Percentiles rank a stretch among this genome's conserved stretches.
Conservation (phyloP, 2,329 filamentous ascomycete species). For the Pseudogymnoascus sp. region DNA sequence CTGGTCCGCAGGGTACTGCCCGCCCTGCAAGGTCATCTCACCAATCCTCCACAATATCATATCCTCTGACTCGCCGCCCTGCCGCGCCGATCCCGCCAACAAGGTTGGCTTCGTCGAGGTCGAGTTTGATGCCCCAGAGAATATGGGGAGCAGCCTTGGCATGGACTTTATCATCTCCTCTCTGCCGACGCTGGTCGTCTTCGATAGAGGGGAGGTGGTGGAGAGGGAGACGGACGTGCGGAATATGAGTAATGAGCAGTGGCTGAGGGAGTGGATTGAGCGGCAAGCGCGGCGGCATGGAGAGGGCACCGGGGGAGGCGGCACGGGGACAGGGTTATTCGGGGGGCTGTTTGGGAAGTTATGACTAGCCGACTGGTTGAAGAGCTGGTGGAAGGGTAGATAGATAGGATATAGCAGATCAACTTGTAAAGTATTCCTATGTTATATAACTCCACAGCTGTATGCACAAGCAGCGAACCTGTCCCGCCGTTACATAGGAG, state of each 20-base stretch:
- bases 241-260: constrained; percentile 40
- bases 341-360: constrained; percentile 29
- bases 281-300: constrained; percentile 41
- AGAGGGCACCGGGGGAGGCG: constrained; percentile 36
- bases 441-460: background rate
- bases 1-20: constrained; percentile 52
- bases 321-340: constrained; percentile 32
- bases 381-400: background rate
- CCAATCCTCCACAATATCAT: constrained; percentile 43
- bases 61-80: constrained; percentile 21
- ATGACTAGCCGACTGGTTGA: background rate
- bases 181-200: constrained; percentile 49
- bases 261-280: constrained; percentile 46
- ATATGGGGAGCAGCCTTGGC: constrained; percentile 41
- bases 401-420: background rate
- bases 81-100: constrained; percentile 22
- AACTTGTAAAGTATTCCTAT: background rate
- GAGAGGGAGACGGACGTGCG: constrained; percentile 41
- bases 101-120: constrained; percentile 42
- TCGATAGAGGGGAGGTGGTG: constrained; percentile 47
- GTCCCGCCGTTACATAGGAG: background rate
- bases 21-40: constrained; percentile 42
- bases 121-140: constrained; percentile 50
- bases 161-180: constrained; percentile 50
- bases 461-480: background rate